Conservation (phyloP, 2,329 filamentous ascomycete species). For the Aspergillus ustus region DNA sequence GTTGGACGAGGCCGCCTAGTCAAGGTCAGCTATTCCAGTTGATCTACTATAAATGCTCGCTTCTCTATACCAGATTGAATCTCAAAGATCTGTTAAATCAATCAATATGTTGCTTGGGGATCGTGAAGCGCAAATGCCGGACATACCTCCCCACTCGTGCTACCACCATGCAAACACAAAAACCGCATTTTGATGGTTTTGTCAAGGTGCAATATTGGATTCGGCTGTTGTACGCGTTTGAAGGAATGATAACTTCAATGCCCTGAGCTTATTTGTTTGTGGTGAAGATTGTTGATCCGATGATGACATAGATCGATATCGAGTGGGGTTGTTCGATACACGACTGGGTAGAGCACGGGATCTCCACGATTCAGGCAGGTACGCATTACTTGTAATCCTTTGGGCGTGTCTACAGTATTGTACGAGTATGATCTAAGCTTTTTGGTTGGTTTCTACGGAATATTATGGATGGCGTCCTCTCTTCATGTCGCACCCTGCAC, state of each 20-base stretch:
- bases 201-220: background rate
- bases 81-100: constrained; percentile 36
- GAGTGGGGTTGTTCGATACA: constrained; percentile 6
- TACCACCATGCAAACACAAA: constrained; percentile 38
- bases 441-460: background rate
- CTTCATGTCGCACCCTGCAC: background rate
- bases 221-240: background rate
- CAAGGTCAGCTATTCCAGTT: constrained; percentile 9
- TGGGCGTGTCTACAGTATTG: background rate
- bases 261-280: background rate
- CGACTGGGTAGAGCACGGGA: constrained; percentile 4
- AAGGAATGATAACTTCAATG: background rate
- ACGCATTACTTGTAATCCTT: background rate
- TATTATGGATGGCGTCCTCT: background rate
- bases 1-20: constrained; percentile 35
- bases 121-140: background rate
- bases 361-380: constrained; percentile 2
- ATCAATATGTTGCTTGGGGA: background rate
- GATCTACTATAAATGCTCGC: background rate
- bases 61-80: constrained; percentile 34
- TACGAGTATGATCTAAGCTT: background rate
- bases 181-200: constrained; percentile 32
- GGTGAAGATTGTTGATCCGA: constrained; percentile 4
- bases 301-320: constrained; percentile 11
- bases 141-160: constrained; percentile 38